Percentiles rank a stretch among this genome's conserved stretches.
These are phyloP conservation scores for Termitomyces sp. DNA, from an alignment of 768 basidiomycete genomes.

Conservation along the genomic window DNA sequence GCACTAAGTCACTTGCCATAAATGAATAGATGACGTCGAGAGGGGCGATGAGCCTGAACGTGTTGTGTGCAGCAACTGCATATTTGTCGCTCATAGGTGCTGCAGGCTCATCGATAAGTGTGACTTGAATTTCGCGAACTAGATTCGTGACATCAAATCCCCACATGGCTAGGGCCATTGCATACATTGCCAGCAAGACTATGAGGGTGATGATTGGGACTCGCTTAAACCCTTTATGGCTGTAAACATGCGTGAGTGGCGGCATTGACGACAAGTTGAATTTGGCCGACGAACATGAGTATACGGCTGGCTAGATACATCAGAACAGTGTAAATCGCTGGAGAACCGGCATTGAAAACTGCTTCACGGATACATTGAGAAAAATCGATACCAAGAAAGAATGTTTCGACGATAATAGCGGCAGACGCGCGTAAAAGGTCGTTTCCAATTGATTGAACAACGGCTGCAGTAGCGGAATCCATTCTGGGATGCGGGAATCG, in stretches of 20 bases:
- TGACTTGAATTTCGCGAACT: slow-evolving; percentile 1
- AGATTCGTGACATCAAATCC: slow-evolving; percentile 7
- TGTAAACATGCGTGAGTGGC: not conserved
- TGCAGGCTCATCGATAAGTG: slow-evolving; percentile 5
- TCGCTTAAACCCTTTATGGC: slow-evolving; percentile 6
- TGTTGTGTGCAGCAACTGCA: not conserved
- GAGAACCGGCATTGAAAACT: not conserved
- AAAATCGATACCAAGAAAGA: slow-evolving; percentile 4
- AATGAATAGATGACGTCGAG: slow-evolving; percentile 2
- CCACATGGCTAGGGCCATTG: slow-evolving; percentile 11
- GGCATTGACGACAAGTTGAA: not conserved
- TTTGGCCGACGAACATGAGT: not conserved
- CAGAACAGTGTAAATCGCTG: slow-evolving; percentile 7
- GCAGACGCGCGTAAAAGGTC: slow-evolving; percentile 3
- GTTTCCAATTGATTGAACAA: slow-evolving; percentile 8
- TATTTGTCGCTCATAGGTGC: slow-evolving; percentile 4
- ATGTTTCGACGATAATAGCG: slow-evolving; percentile 9
- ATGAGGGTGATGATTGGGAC: slow-evolving; percentile 5
- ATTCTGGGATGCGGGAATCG: not conserved
- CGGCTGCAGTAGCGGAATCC: not conserved
- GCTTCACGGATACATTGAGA: not conserved
- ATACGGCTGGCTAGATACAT: slow-evolving; percentile 3
- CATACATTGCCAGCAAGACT: slow-evolving; percentile 5
- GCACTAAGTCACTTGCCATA: slow-evolving; percentile 1
- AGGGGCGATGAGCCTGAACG: slow-evolving; percentile 1